Evolutionary conservation across 2,329 filamentous ascomycete genomes (phyloP).

Genomic region (Hymenoscyphus albidus): DNA sequence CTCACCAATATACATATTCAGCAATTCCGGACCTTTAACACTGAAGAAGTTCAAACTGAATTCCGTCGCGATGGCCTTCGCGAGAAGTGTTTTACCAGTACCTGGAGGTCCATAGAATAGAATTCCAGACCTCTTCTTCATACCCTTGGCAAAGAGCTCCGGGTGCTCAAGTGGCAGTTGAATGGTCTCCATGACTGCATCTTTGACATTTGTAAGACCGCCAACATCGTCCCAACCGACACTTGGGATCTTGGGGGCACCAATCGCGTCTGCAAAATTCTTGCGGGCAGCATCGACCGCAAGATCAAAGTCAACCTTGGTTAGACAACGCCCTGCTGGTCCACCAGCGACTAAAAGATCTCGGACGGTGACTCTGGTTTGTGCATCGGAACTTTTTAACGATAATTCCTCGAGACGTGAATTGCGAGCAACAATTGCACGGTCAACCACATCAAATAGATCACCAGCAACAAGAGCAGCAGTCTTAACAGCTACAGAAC

Average conservation of each 20-base stretch:
- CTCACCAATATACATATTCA: conserved; percentile 96
- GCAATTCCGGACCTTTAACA: conserved; percentile 84
- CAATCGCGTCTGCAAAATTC: conserved; percentile 97
- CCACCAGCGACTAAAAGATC: conserved; percentile 91
- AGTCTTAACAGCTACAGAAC: conserved; percentile 86
- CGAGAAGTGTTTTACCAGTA: conserved; percentile 87
- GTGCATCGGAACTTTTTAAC: conserved; percentile 39
- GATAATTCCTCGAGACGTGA: conserved; percentile 73
- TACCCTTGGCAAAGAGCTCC: conserved; percentile 91
- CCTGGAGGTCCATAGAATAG: conserved; percentile 88
- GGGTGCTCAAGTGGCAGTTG: conserved; percentile 87
- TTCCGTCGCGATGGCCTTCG: conserved; percentile 89
- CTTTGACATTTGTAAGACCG: conserved; percentile 88
- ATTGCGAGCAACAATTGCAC: conserved; percentile 73
- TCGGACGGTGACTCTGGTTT: conserved; percentile 57
- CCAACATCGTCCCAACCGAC: conserved; percentile 96
- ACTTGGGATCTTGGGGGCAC: conserved; percentile 95
- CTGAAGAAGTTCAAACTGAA: conserved; percentile 94
- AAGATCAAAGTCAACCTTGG: conserved; percentile 79
- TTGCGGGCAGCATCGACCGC: conserved; percentile 94
- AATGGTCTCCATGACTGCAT: conserved; percentile 95
- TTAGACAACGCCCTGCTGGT: conserved; percentile 71
- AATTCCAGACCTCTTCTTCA: conserved; percentile 96
- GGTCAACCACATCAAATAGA: conserved; percentile 88
- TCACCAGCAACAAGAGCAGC: conserved; percentile 93